Conservation (phyloP, 2,329 filamentous ascomycete genomes). For the Hortaea werneckii region DNA sequence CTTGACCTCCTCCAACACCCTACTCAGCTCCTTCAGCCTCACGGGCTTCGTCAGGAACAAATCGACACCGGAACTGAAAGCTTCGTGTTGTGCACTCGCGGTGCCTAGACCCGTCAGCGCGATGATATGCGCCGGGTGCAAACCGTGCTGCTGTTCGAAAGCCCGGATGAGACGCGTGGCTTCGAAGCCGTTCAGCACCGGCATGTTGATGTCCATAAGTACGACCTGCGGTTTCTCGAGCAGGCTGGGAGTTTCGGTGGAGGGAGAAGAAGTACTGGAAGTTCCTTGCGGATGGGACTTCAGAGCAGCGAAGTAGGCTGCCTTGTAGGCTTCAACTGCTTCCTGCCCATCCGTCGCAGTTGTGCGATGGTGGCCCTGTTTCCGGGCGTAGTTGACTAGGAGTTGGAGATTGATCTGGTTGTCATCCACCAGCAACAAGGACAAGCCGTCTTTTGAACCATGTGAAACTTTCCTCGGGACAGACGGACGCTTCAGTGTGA, state of each 20-base stretch:
- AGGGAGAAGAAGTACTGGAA: background rate
- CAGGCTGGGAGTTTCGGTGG: background rate
- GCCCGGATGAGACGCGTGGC: slow-evolving; percentile 22
- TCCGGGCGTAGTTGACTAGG: slow-evolving; percentile 21
- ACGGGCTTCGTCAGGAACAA: slow-evolving; percentile 24
- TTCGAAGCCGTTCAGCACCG: slow-evolving; percentile 24
- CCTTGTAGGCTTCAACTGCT: slow-evolving; percentile 36
- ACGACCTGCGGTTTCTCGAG: slow-evolving; percentile 25
- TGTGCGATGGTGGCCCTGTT: slow-evolving; percentile 30
- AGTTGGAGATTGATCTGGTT: slow-evolving; percentile 26
- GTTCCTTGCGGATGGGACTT: slow-evolving; percentile 17
- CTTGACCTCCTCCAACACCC: background rate
- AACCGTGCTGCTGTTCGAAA: slow-evolving; percentile 18
- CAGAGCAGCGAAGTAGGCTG: slow-evolving; percentile 5
- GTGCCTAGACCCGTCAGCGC: slow-evolving; percentile 23
- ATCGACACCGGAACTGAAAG: slow-evolving; percentile 21
- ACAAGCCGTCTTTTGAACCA: slow-evolving; percentile 8
- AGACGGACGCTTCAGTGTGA: background rate
- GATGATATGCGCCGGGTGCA: slow-evolving; percentile 19
- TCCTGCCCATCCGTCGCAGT: slow-evolving; percentile 40
- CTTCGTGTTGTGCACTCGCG: slow-evolving; percentile 20
- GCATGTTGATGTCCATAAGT: slow-evolving; percentile 37
- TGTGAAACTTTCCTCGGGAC: background rate
- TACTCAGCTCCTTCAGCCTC: slow-evolving; percentile 28
- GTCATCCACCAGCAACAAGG: slow-evolving; percentile 24